A percentile compares a stretch with the other conserved stretches of the same genome.
These are phyloP conservation scores for Butyriboletus loyo DNA, from an alignment of 768 basidiomycete genomes.

Conservation along the genomic window DNA sequence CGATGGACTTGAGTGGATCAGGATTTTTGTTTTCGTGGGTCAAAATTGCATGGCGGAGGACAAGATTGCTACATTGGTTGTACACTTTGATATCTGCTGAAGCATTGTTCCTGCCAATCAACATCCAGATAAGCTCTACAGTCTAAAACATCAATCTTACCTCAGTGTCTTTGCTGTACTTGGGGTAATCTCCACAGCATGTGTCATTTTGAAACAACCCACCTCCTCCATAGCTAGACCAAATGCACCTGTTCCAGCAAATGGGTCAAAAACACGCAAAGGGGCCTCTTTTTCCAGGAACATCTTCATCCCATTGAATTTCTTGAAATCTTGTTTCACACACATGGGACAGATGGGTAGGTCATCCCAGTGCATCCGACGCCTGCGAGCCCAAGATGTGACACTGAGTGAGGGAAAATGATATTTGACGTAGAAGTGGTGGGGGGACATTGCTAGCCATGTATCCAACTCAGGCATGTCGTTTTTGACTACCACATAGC, in stretches of 20 bases:
- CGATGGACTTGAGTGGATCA: slow-evolving; percentile 38
- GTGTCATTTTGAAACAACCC: slow-evolving; percentile 55
- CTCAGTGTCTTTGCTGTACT: slow-evolving; percentile 65
- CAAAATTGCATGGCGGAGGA: slow-evolving; percentile 59
- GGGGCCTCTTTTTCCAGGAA: slow-evolving; percentile 29
- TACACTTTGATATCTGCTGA: slow-evolving; percentile 51
- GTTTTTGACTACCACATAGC: slow-evolving; percentile 44
- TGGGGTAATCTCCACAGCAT: slow-evolving; percentile 72
- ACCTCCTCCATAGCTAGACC: slow-evolving; percentile 53
- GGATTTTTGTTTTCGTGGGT: slow-evolving; percentile 39
- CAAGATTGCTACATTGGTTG: slow-evolving; percentile 68
- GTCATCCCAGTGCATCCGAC: slow-evolving; percentile 31
- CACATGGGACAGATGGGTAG: slow-evolving; percentile 50
- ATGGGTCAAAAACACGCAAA: slow-evolving; percentile 40
- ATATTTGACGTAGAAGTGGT: slow-evolving; percentile 59
- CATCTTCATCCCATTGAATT: slow-evolving; percentile 30
- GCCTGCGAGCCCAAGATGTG: slow-evolving; percentile 37
- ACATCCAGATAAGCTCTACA: not conserved
- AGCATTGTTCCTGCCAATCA: slow-evolving; percentile 43
- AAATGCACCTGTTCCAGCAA: slow-evolving; percentile 57
- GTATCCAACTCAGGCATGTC: slow-evolving; percentile 33
- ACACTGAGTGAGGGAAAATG: slow-evolving; percentile 42
- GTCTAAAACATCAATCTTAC: slow-evolving; percentile 35
- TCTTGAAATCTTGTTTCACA: slow-evolving; percentile 26
- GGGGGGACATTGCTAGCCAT: slow-evolving; percentile 52